Evolutionary conservation across 345 rosid genomes (phyloP).

Genomic region (Carallia pectinifolia): DNA sequence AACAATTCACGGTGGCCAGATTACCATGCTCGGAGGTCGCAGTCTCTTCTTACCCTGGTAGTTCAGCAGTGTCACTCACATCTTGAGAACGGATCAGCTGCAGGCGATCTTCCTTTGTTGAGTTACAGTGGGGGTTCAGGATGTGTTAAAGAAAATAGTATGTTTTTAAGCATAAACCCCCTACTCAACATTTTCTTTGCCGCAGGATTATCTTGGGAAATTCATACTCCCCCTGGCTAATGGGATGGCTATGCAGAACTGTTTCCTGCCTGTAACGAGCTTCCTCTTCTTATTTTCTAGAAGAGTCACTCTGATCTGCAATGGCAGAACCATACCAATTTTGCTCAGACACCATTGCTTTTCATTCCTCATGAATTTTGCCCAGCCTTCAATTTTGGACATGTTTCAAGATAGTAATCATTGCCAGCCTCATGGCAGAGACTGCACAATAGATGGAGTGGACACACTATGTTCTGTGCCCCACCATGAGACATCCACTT

Average conservation of each 20-base stretch:
- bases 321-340: conserved; percentile 63
- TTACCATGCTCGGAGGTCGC: conserved; percentile 9
- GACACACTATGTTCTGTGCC: conserved; percentile 65
- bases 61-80: conserved; percentile 11
- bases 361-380: conserved; percentile 71
- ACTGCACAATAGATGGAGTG: conserved; percentile 60
- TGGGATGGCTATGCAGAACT: conserved; percentile 65
- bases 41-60: conserved; percentile 1
- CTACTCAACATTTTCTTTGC: conserved; percentile 90
- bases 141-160: conserved; percentile 34
- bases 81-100: conserved; percentile 12
- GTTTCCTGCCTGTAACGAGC: conserved; percentile 60
- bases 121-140: conserved; percentile 52
- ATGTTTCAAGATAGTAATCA: conserved; percentile 61
- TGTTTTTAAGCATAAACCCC: conserved; percentile 58
- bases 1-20: conserved; percentile 9
- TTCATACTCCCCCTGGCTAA: conserved; percentile 53
- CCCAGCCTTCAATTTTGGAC: conserved; percentile 68
- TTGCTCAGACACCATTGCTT: conserved; percentile 60
- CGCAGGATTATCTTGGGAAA: conserved; percentile 78
- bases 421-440: conserved; percentile 72
- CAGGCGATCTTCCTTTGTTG: conserved; percentile 35
- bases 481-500: conserved; percentile 71
- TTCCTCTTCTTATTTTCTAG: conserved; percentile 62
- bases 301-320: conserved; percentile 59